These are phyloP conservation scores for Talaromyces borbonicus DNA, from an alignment of 495 filamentous ascomycete species.

Conservation along the genomic window DNA sequence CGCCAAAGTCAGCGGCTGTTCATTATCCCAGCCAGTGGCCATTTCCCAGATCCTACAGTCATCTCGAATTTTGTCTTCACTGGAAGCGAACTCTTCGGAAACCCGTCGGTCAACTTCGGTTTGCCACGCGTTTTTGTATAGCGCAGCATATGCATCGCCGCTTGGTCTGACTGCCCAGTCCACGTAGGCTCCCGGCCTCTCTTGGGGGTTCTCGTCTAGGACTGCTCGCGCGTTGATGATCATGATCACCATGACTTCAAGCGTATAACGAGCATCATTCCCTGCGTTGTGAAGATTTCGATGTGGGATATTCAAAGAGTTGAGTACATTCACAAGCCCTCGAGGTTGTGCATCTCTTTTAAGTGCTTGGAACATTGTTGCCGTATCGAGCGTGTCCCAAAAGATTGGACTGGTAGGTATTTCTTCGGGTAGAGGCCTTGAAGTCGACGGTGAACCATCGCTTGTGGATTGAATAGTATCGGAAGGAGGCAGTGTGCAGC, in stretches of 20 bases:
- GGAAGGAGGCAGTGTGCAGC: conserved; percentile 30
- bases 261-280: conserved; percentile 86
- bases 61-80: conserved; percentile 6
- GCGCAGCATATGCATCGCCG: background rate
- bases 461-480: too few species aligned
- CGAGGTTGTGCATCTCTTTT: conserved; percentile 36
- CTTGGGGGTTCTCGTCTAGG: background rate
- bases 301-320: conserved; percentile 48
- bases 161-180: conserved; percentile 3
- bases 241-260: conserved; percentile 65
- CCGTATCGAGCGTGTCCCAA: conserved; percentile 60
- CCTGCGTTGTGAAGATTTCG: conserved; percentile 80
- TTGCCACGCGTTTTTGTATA: conserved; percentile 4
- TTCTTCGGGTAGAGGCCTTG: too few species aligned
- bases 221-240: conserved; percentile 27
- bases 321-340: conserved; percentile 51
- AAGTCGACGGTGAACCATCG: too few species aligned
- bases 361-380: conserved; percentile 51
- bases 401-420: too few species aligned
- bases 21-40: conserved; percentile 7
- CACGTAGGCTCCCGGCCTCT: background rate
- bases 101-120: conserved; percentile 11
- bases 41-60: conserved; percentile 11
- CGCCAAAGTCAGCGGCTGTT: background rate
- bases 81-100: background rate